Evolutionary conservation across 2,329 filamentous ascomycete genomes (phyloP).

Genomic region (Alternaria burnsii): DNA sequence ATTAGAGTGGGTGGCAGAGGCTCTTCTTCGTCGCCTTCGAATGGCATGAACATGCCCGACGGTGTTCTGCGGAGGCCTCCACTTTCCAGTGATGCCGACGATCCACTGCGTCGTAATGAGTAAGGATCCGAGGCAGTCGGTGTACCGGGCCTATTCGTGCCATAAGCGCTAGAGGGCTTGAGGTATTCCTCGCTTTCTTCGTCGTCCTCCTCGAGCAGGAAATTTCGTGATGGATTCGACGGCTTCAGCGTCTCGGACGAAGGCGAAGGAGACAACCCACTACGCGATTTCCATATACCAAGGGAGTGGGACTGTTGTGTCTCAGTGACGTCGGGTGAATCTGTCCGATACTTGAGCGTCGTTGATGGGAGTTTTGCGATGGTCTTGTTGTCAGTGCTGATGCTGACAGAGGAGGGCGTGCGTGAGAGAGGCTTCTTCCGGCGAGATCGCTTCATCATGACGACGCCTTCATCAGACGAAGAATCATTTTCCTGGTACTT

Average conservation of each 20-base stretch:
- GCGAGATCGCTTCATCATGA: conserved; percentile 80
- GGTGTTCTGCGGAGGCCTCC: conserved; percentile 76
- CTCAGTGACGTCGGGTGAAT: conserved; percentile 73
- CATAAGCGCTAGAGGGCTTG: conserved; percentile 52
- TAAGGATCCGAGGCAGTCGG: conserved; percentile 45
- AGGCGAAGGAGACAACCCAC: conserved; percentile 71
- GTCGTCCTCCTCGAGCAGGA: conserved; percentile 68
- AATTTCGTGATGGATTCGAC: conserved; percentile 70
- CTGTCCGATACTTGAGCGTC: conserved; percentile 82
- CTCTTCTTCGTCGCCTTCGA: conserved; percentile 75
- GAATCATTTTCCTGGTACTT: conserved; percentile 58
- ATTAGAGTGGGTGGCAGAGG: conserved; percentile 69
- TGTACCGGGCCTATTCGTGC: conserved; percentile 45
- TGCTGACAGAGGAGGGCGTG: conserved; percentile 65
- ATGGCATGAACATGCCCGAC: conserved; percentile 92
- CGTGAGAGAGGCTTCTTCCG: conserved; percentile 59
- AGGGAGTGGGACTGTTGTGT: conserved; percentile 54
- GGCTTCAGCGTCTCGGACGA: conserved; percentile 85
- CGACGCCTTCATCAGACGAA: conserved; percentile 75
- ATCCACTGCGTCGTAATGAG: conserved; percentile 26
- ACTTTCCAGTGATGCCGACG: conserved; percentile 30
- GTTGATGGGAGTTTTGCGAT: conserved; percentile 90
- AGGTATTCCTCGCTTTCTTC: conserved; percentile 55
- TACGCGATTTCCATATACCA: conserved; percentile 56
- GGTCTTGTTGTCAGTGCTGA: conserved; percentile 75